Evolutionary conservation across 129 eudicot species (phyloP).

Genomic region (carrot (Daucus carota)): DH1_v3.0 NC_030385.2:13442501-13443000

Average conservation of each 20-base stretch:
- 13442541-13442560: constrained; percentile 23
- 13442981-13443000: neutral
- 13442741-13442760: neutral
- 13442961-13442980: neutral
- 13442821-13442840: neutral
- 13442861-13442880: neutral
- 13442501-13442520: constrained; percentile 19
- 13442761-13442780: neutral
- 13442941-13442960: neutral
- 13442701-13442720: neutral
- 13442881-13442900: neutral
- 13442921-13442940: neutral
- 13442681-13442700: neutral
- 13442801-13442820: neutral
- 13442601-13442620: neutral
- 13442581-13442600: neutral
- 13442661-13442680: neutral
- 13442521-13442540: constrained; percentile 21
- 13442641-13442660: neutral
- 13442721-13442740: neutral
- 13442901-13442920: neutral
- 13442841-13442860: neutral
- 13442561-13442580: neutral
- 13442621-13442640: neutral
- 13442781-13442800: neutral